Evolutionary conservation across 495 filamentous ascomycete species (phyloP).

Genomic region (Bacidia rubella): DNA sequence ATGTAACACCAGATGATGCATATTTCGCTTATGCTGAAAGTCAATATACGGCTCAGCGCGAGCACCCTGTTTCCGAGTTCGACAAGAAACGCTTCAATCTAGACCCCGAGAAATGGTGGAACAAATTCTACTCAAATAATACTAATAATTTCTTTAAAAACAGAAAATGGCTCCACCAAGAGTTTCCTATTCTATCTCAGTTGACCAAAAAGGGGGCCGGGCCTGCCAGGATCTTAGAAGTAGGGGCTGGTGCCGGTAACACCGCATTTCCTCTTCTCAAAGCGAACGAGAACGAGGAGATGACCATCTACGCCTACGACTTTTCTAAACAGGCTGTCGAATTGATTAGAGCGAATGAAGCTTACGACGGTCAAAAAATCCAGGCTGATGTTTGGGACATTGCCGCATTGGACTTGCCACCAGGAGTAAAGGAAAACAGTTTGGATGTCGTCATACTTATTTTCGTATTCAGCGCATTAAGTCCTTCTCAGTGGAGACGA

Average conservation of each 20-base stretch:
- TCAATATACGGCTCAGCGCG: slow-evolving; percentile 72
- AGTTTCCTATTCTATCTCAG: slow-evolving; percentile 72
- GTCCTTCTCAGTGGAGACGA: slow-evolving; percentile 68
- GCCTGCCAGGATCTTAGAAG: slow-evolving; percentile 58
- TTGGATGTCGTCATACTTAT: slow-evolving; percentile 89
- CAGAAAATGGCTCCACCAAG: slow-evolving; percentile 88
- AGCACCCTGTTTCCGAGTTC: slow-evolving; percentile 71
- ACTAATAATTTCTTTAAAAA: slow-evolving; percentile 96
- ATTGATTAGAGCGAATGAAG: slow-evolving; percentile 62
- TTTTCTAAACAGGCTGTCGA: slow-evolving; percentile 85
- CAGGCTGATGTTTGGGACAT: slow-evolving; percentile 90
- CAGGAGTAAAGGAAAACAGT: slow-evolving; percentile 55
- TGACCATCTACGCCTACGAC: slow-evolving; percentile 83
- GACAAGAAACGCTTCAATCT: slow-evolving; percentile 77
- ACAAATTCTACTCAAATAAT: slow-evolving; percentile 92
- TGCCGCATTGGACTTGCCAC: slow-evolving; percentile 53
- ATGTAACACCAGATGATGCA: slow-evolving; percentile 70
- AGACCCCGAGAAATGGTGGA: slow-evolving; percentile 90
- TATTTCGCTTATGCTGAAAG: slow-evolving; percentile 69
- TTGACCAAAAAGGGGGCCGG: slow-evolving; percentile 51
- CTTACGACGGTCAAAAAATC: slow-evolving; percentile 50
- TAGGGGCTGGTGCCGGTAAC: slow-evolving; percentile 92
- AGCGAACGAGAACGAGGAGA: slow-evolving; percentile 62
- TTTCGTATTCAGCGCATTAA: slow-evolving; percentile 90
- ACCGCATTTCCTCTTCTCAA: slow-evolving; percentile 81